Base-by-base conservation (phyloP, 495 filamentous ascomycete genomes). In the Parachaetomium inaequale region DNA sequence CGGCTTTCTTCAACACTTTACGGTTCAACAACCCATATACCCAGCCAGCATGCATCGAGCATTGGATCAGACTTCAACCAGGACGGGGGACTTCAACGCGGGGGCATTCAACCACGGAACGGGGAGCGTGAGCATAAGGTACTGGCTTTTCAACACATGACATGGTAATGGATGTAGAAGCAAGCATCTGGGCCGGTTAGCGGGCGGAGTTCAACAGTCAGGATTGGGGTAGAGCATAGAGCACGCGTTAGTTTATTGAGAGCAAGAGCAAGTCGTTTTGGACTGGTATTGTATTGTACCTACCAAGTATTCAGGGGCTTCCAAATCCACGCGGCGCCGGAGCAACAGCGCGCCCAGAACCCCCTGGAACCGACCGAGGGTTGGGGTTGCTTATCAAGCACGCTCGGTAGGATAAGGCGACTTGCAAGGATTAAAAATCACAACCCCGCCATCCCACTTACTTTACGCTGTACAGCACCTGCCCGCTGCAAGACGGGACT, bases 341-440 rank as follows among this genome's bases (percentile, higher is more conserved):
- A n/a, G n/a, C n/a, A n/a, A n/a, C n/a, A 40, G 17, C 34, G 8
- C 34, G 10, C 34, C 14, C 34, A 11, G 34, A 36, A 36, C 36
- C 36, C 36, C 36, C 17, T 40, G 36, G 36, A 40, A 40, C 4
- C 36, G 3, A n/a, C 2, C 0, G 32, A 51, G 47, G 58, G 46
- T 60, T 60, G 49, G 46, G 46, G 46, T 52, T 61, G 59, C 59
- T 61, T 61, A 61, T 61, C 59, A 61, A 61, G 36, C 59, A 55
- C 26, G 46, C 32, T 34, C 45, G 55, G 42, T n/a, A n/a, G 21
- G 46, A 58, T 58, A 51, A 38, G 25, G 19, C 32, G 21, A 25
- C 3, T n/a, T 23, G 32, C 29, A 36, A 31, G 43, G 52, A 49
- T 62, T 50, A 49, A 50, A 62, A 61, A 55, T 19, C 51, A 49